phyloP scores from a whole-genome alignment of 2,329 filamentous ascomycete species.

The Exophiala xenobiotica region DNA sequence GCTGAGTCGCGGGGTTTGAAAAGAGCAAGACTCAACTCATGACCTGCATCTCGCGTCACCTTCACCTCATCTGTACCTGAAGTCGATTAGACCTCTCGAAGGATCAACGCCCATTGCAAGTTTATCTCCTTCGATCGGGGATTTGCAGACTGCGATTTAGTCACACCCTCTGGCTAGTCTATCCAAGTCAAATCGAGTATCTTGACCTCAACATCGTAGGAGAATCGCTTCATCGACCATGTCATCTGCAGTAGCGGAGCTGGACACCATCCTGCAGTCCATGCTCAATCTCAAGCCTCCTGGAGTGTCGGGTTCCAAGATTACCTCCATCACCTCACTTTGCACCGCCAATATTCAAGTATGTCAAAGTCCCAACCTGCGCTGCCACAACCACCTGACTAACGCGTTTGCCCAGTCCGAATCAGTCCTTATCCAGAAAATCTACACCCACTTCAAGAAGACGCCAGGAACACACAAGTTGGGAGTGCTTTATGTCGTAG shows the following conservation, averaged over 20 bases:
- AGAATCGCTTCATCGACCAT: constrained; percentile 47
- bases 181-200: constrained; percentile 9
- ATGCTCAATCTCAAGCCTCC: constrained; percentile 90
- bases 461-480: constrained; percentile 93
- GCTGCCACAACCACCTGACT: constrained; percentile 25
- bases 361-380: constrained; percentile 41
- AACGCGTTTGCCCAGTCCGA: constrained; percentile 66
- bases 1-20: constrained; percentile 9
- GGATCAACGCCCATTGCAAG: background rate
- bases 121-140: constrained; percentile 2
- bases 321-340: constrained; percentile 79
- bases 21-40: constrained; percentile 10
- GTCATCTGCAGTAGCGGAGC: constrained; percentile 83
- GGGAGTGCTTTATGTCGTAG: constrained; percentile 99
- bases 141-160: background rate
- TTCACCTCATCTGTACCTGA: constrained; percentile 7
- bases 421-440: constrained; percentile 90
- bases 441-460: constrained; percentile 97
- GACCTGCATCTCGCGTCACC: constrained; percentile 5
- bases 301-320: constrained; percentile 90
- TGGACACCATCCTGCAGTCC: constrained; percentile 86
- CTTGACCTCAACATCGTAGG: constrained; percentile 22
- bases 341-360: constrained; percentile 91
- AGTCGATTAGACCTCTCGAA: constrained; percentile 14
- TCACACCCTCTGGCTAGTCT: constrained; percentile 2